Percentiles rank a stretch among this genome's conserved stretches.
Conservation (phyloP, 2,329 filamentous ascomycete species). For the Monilinia polystroma region DNA sequence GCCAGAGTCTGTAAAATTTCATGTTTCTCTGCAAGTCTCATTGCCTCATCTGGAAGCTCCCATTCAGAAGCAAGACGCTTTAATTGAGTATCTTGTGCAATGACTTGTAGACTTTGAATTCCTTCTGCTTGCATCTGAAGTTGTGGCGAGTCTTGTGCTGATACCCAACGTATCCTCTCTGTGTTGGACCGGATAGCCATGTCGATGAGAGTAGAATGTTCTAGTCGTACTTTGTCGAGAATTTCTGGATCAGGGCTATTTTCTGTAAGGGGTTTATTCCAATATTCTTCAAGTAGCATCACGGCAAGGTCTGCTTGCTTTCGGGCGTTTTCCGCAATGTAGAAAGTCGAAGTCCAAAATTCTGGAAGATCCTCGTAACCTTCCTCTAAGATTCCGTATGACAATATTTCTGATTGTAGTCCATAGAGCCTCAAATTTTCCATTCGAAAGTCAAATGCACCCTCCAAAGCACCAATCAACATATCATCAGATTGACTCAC, state of each 20-base stretch:
- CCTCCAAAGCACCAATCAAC: conserved; percentile 62
- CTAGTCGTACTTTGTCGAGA: conserved; percentile 49
- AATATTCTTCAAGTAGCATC: conserved; percentile 38
- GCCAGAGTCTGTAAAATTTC: conserved; percentile 63
- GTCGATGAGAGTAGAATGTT: conserved; percentile 55
- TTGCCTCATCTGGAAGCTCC: conserved; percentile 55
- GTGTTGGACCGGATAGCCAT: conserved; percentile 57
- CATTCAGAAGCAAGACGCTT: conserved; percentile 48
- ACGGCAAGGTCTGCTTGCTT: conserved; percentile 57
- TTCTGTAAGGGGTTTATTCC: conserved; percentile 36
- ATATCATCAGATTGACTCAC: conserved; percentile 70
- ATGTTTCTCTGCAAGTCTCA: conserved; percentile 61
- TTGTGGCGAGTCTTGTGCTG: conserved; percentile 51
- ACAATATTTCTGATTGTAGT: conserved; percentile 63
- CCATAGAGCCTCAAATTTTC: conserved; percentile 71
- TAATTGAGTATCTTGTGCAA: conserved; percentile 48
- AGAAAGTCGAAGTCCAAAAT: conserved; percentile 79
- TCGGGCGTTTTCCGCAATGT: conserved; percentile 60
- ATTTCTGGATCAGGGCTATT: conserved; percentile 33
- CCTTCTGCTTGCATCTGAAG: conserved; percentile 49
- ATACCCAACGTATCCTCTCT: conserved; percentile 59
- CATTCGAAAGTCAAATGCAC: conserved; percentile 68
- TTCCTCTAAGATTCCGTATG: conserved; percentile 60
- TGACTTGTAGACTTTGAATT: conserved; percentile 46
- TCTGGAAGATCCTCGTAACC: conserved; percentile 70